Evolutionary conservation across 306 rosid species (phyloP), one percentile per base, ranked within the genome.

Genomic region (Gastrolobium bilobum): DNA sequence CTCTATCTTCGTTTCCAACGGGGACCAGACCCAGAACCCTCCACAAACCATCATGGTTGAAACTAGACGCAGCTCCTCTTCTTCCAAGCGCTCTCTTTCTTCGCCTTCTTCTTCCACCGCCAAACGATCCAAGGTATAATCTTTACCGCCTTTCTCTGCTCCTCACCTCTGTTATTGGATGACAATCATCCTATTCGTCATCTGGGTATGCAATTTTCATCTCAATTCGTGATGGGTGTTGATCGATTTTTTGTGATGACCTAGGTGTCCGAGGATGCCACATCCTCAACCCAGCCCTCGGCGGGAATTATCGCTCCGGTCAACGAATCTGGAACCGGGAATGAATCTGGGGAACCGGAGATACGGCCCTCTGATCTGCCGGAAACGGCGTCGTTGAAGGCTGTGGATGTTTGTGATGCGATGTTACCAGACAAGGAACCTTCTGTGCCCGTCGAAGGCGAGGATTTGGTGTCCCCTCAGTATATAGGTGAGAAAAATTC

Each of bases 51-150:
- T 72, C 90, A 95, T 95, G 99, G 99, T 95, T 67, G 99, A 95
- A 76, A 95, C 98, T 59, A 87, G 98, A 63, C 88, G 96, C 63
- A 93, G 98, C 83, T 87, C 89, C 14, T 83, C 86, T 51, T 86
- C 97, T 46, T 86, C 99, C 68, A 95, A 95, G 81, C 98, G 99
- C 5, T 20, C 96, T 67, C 81, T 89, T 26, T 78, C 94, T 53
- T 83, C 97, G 3, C 85, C 99, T 7, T 87, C 97, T 82, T 84
- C 95, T 30, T 79, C 97, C 15, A 87, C 40, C 83, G 35, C 85
- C 78, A 95, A 93, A 86, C 87, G 98, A 87, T 87, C 97, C 53
- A 95, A 93, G 99, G 99, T 95, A 13, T 6, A 7, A 2, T 44
- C 33, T 68, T 54, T 62, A 13, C 73, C 59, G 2, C 31, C 2